Percentiles rank a stretch among this genome's conserved stretches.
Conservation (phyloP, 164 flowering plant species). For the Tetrastigma voinierianum region DNA sequence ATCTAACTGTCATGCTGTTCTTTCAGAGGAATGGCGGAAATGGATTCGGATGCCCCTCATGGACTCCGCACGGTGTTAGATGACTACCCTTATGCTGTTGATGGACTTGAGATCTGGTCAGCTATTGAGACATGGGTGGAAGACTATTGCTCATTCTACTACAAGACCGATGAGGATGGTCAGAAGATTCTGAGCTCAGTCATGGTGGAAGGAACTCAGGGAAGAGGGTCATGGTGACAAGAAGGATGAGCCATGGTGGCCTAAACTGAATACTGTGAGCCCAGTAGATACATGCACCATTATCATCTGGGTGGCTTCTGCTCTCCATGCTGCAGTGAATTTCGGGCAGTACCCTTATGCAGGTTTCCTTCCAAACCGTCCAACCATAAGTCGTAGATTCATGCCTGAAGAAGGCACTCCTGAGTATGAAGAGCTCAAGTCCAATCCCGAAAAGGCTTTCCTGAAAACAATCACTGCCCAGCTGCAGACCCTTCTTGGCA, state of each 20-base stretch:
- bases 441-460: slow-evolving; percentile 25
- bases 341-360: no score
- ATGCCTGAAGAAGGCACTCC: slow-evolving; percentile 28
- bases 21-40: slow-evolving; percentile 56
- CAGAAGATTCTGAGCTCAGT: slow-evolving; percentile 49
- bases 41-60: slow-evolving; percentile 34
- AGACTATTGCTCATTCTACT: slow-evolving; percentile 52
- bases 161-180: slow-evolving; percentile 33
- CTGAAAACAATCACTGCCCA: no score
- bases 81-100: slow-evolving; percentile 70
- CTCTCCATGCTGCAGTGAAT: no score
- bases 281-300: no score
- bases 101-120: slow-evolving; percentile 60
- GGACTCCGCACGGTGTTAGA: slow-evolving; percentile 46
- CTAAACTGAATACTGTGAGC: slow-evolving; percentile 42
- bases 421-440: slow-evolving; percentile 25
- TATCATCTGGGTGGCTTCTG: no score
- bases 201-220: slow-evolving; percentile 64
- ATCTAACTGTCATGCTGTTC: neutral
- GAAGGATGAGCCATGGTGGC: slow-evolving; percentile 63
- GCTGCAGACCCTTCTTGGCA: no score
- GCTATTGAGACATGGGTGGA: slow-evolving; percentile 58
- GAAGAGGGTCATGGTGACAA: slow-evolving; percentile 65
- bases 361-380: no score
- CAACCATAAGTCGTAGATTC: slow-evolving; percentile 24